Percentiles rank a stretch among this genome's conserved stretches.
phyloP scores from a whole-genome alignment of 139 green algal species.

The Closterium sp. region DNA sequence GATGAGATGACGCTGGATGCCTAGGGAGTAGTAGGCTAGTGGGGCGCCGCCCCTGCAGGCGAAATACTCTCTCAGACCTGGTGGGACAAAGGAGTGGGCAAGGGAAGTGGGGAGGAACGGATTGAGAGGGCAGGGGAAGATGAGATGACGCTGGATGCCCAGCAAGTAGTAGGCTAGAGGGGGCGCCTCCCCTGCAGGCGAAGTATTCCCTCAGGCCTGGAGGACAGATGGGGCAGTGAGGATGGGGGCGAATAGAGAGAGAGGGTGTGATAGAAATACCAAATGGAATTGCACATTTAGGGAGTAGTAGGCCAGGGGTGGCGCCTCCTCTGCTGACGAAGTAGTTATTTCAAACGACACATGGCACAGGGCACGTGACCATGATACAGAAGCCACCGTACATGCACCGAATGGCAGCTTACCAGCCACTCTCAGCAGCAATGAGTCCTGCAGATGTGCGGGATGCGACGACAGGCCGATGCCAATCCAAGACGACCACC shows the following conservation, averaged over 20 bases:
- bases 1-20: no score
- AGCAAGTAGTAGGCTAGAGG: neutral
- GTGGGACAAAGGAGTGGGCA: neutral
- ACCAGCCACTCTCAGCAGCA: constrained; percentile 8
- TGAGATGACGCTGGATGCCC: neutral
- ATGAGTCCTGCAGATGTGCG: neutral
- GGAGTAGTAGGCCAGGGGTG: neutral
- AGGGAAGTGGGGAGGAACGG: neutral
- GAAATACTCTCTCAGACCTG: neutral
- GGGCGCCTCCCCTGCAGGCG: neutral
- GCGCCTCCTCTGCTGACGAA: neutral
- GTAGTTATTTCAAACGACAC: neutral
- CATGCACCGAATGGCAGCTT: no score
- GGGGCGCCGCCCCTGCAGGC: no score
- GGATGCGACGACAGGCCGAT: constrained; percentile 21
- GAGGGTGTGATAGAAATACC: no score
- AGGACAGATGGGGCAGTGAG: no score
- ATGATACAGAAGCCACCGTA: no score
- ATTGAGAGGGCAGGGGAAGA: neutral
- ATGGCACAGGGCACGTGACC: no score
- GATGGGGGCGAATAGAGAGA: no score
- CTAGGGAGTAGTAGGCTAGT: no score
- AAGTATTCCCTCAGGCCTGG: no score
- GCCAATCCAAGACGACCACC: constrained; percentile 27
- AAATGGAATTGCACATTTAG: no score